Evolutionary conservation across 495 filamentous ascomycete species (phyloP).

Genomic region (Wilcoxina mikolae): DNA sequence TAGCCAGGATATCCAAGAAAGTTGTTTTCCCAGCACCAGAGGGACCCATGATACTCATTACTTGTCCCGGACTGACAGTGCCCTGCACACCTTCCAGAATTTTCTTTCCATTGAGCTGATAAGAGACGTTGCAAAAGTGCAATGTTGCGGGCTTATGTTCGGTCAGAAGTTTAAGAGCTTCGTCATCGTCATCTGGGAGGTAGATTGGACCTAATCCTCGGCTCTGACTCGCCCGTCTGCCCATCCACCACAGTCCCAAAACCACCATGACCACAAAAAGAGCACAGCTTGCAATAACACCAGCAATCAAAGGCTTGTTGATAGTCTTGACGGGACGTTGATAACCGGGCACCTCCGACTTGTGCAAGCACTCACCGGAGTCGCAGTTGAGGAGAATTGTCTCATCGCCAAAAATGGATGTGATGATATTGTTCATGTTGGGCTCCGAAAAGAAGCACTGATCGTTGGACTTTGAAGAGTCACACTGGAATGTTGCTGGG

Average conservation of each 20-base stretch:
- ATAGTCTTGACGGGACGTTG: slow-evolving; percentile 79
- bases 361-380: slow-evolving; percentile 82
- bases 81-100: slow-evolving; percentile 72
- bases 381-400: slow-evolving; percentile 73
- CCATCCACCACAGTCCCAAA: slow-evolving; percentile 75
- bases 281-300: slow-evolving; percentile 74
- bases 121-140: slow-evolving; percentile 77
- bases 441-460: slow-evolving; percentile 78
- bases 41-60: slow-evolving; percentile 96
- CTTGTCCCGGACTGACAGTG: slow-evolving; percentile 71
- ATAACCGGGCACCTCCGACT: slow-evolving; percentile 84
- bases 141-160: slow-evolving; percentile 84
- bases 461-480: slow-evolving; percentile 35
- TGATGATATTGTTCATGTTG: slow-evolving; percentile 77
- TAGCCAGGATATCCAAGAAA: slow-evolving; percentile 88
- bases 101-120: slow-evolving; percentile 69
- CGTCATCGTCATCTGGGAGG: slow-evolving; percentile 67
- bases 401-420: slow-evolving; percentile 70
- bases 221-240: slow-evolving; percentile 47
- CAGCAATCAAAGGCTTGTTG: slow-evolving; percentile 91
- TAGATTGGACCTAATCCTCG: slow-evolving; percentile 57
- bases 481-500: slow-evolving; percentile 65
- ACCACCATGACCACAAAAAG: slow-evolving; percentile 80
- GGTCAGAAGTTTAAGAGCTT: slow-evolving; percentile 65
- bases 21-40: slow-evolving; percentile 96